phyloP scores from a whole-genome alignment of 2,329 filamentous ascomycete genomes.

The Ophiostoma piceae region DNA sequence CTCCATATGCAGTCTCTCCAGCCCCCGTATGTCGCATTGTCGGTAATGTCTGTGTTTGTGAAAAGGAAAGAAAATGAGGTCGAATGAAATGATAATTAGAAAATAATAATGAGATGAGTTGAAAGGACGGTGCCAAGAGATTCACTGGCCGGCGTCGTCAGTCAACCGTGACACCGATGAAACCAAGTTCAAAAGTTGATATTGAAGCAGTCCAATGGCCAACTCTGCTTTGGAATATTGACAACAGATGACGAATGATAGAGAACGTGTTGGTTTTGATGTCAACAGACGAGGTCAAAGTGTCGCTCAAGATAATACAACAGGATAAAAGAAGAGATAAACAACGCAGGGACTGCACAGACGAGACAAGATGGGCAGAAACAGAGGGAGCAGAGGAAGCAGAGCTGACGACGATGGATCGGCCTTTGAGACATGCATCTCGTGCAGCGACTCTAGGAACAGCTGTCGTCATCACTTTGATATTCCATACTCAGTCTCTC shows the following conservation, averaged over 20 bases:
- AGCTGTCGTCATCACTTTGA: background rate
- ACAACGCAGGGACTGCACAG: background rate
- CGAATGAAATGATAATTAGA: background rate
- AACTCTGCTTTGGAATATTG: background rate
- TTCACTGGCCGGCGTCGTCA: slow-evolving; percentile 8
- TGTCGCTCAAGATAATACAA: background rate
- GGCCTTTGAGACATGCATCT: background rate
- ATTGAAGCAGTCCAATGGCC: background rate
- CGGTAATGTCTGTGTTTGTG: too few species aligned
- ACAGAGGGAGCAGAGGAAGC: background rate
- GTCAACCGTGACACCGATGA: slow-evolving; percentile 12
- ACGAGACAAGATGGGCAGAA: background rate
- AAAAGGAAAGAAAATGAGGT: background rate
- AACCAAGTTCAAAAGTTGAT: background rate
- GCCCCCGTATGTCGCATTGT: background rate
- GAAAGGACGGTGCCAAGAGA: background rate
- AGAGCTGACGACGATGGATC: background rate
- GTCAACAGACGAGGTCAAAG: background rate
- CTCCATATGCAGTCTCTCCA: background rate
- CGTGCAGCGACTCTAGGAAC: background rate
- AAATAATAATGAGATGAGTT: background rate
- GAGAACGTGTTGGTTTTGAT: background rate
- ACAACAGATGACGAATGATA: background rate
- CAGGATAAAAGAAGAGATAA: background rate
- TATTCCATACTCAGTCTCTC: background rate